Evolutionary conservation across 2,329 filamentous ascomycete genomes (phyloP).

Genomic region (Talaromyces sp.): DNA sequence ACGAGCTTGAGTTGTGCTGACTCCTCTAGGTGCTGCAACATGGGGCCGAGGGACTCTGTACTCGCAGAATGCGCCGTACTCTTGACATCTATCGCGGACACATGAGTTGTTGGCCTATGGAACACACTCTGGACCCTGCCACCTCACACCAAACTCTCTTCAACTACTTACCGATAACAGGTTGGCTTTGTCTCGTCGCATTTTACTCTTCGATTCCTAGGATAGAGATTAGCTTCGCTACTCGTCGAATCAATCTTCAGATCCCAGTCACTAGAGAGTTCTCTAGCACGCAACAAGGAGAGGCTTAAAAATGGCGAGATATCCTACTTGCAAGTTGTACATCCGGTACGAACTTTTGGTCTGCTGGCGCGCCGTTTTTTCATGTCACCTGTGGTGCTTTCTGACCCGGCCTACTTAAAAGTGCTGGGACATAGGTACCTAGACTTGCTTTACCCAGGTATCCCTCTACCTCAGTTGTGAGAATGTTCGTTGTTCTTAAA

Average conservation of each 20-base stretch:
- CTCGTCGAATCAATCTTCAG: too few species aligned
- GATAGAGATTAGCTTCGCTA: not conserved
- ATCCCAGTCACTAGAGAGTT: too few species aligned
- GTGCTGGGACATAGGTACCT: too few species aligned
- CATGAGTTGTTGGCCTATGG: not conserved
- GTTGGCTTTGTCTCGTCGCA: not conserved
- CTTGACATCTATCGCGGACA: not conserved
- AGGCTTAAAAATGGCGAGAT: not conserved
- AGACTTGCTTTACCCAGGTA: too few species aligned
- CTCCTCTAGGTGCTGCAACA: not conserved
- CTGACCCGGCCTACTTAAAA: not conserved
- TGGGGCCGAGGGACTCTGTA: not conserved
- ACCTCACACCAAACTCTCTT: not conserved
- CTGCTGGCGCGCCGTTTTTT: not conserved
- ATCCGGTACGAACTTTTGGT: slow-evolving; percentile 6
- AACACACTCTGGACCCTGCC: too few species aligned
- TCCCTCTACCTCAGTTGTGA: too few species aligned
- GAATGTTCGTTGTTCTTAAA: too few species aligned
- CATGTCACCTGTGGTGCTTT: not conserved
- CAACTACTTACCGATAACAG: not conserved
- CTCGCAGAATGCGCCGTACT: not conserved
- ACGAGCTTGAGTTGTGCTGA: not conserved
- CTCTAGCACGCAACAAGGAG: too few species aligned
- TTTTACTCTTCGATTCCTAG: not conserved
- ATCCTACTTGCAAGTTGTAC: slow-evolving; percentile 3